Evolutionary conservation across 208 protist species (phyloP).

Genomic region (Acanthamoeba divionensis): DNA sequence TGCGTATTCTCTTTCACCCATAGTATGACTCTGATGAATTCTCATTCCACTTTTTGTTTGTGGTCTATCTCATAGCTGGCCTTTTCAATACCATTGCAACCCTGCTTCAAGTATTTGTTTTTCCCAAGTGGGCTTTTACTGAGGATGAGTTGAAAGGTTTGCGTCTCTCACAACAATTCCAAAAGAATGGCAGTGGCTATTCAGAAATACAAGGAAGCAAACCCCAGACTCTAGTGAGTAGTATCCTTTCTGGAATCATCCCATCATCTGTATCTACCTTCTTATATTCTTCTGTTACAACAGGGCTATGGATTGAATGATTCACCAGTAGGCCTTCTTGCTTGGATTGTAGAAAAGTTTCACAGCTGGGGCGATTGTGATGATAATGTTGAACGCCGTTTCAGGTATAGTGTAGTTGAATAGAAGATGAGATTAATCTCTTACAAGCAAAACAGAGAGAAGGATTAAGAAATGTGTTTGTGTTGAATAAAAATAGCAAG

Average conservation of each 20-base stretch:
- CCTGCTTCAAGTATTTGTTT: background rate
- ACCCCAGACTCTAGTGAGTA: background rate
- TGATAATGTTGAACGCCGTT: background rate
- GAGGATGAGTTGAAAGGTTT: background rate
- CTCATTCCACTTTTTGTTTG: background rate
- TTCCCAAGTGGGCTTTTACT: background rate
- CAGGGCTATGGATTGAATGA: slow-evolving; percentile 26
- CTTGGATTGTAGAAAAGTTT: slow-evolving; percentile 46
- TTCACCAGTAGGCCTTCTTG: slow-evolving; percentile 9
- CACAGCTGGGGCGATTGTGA: background rate
- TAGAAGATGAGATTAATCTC: background rate
- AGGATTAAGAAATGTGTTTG: background rate
- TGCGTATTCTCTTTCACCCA: background rate
- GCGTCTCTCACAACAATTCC: background rate
- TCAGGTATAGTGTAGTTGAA: background rate
- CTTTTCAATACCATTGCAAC: background rate
- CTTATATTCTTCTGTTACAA: background rate
- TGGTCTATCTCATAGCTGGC: background rate
- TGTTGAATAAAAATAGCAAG: background rate
- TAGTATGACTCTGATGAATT: background rate
- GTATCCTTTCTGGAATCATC: background rate
- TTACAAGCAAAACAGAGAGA: background rate
- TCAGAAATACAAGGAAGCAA: background rate
- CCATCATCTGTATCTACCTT: background rate
- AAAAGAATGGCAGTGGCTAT: background rate